A percentile compares a stretch with the other conserved stretches of the same genome.
Conservation (phyloP, 2,329 filamentous ascomycete species). For the Sarocladiaceae sp. region DNA sequence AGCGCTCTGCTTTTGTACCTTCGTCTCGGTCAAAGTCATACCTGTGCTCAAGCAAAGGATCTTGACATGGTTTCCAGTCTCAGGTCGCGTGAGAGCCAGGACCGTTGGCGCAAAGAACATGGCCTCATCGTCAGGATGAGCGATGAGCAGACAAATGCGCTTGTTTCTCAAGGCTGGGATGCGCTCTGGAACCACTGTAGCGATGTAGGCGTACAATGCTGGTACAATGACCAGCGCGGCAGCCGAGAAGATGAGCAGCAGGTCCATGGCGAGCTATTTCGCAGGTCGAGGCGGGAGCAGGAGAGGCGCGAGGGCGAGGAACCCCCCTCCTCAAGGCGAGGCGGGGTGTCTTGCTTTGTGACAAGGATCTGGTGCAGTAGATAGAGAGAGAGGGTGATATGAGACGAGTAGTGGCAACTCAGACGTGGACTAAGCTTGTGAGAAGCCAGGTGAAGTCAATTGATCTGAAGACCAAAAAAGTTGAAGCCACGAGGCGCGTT, state of each 20-base stretch:
- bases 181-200: slow-evolving; percentile 36
- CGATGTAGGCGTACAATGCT: slow-evolving; percentile 47
- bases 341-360: neutral
- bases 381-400: neutral
- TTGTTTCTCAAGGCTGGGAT: slow-evolving; percentile 71
- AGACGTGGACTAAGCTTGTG: too few species aligned
- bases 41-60: slow-evolving; percentile 89
- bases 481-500: too few species aligned
- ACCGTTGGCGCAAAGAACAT: slow-evolving; percentile 98
- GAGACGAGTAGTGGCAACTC: neutral
- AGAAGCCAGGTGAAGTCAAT: too few species aligned
- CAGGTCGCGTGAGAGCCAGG: slow-evolving; percentile 72
- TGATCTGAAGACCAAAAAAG: too few species aligned
- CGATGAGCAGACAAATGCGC: slow-evolving; percentile 86
- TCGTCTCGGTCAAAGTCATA: slow-evolving; percentile 23
- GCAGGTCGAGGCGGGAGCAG: neutral
- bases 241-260: slow-evolving; percentile 18
- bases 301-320: neutral
- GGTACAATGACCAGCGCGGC: slow-evolving; percentile 35
- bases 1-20: neutral
- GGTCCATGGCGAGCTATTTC: neutral
- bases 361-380: neutral
- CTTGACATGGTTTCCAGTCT: slow-evolving; percentile 82
- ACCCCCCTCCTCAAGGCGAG: slow-evolving; percentile 3
- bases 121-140: slow-evolving; percentile 96